Conservation (phyloP, 2,329 filamentous ascomycete species). For the Colletotrichum melonis region DNA sequence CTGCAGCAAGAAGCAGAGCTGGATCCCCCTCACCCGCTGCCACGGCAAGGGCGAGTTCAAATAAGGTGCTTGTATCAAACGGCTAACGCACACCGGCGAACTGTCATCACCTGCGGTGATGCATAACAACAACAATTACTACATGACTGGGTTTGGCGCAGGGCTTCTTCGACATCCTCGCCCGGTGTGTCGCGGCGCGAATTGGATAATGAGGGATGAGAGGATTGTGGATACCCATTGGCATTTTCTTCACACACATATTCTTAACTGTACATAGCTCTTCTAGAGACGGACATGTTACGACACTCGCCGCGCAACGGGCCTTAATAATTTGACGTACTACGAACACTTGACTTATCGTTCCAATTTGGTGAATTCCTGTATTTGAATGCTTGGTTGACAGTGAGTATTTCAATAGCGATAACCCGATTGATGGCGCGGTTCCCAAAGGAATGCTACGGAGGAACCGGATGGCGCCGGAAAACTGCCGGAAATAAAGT, state of each 20-base stretch:
- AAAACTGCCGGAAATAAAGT: background rate
- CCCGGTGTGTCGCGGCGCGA: background rate
- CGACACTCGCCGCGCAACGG: background rate
- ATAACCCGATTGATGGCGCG: no score
- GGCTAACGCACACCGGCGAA: no score
- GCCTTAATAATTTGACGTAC: background rate
- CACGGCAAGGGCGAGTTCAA: slow-evolving; percentile 5
- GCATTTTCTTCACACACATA: background rate
- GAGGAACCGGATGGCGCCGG: no score
- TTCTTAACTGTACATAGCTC: background rate
- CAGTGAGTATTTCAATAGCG: no score
- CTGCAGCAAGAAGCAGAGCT: slow-evolving; percentile 23
- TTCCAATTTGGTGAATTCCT: no score
- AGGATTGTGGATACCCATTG: background rate
- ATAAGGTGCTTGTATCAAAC: no score
- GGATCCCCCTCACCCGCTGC: slow-evolving; percentile 4
- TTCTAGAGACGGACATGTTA: background rate
- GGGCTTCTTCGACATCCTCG: background rate
- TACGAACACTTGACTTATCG: no score
- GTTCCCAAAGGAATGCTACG: no score
- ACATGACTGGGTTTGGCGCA: background rate
- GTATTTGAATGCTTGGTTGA: no score
- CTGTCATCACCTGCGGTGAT: background rate
- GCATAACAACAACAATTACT: no score
- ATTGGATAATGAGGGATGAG: background rate